Percentiles rank a stretch among this genome's conserved stretches.
phyloP scores from a whole-genome alignment of 352 stramenopile genomes.

The Globisporangium heterothallicum region DNA sequence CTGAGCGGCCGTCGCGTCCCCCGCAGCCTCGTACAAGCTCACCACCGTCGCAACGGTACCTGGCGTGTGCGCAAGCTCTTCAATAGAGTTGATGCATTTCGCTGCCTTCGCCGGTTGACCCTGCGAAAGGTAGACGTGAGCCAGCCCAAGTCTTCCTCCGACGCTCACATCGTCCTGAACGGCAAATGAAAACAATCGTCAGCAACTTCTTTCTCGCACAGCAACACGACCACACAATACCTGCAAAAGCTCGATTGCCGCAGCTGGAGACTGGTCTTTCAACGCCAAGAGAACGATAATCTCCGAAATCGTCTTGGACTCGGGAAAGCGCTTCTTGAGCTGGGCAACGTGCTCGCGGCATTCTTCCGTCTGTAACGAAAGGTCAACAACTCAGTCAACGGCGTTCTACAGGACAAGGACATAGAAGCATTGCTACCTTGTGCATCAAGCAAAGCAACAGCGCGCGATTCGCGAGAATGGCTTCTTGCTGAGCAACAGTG shows the following conservation, averaged over 20 bases:
- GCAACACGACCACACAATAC: too few relatives aligned
- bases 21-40: constrained; percentile 59
- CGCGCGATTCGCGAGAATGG: constrained; percentile 68
- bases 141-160: constrained; percentile 56
- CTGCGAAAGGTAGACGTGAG: constrained; percentile 67
- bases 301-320: constrained; percentile 45
- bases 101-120: constrained; percentile 28
- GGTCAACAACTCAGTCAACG: too few relatives aligned
- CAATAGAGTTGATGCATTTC: constrained; percentile 55
- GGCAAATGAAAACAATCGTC: too few relatives aligned
- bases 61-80: constrained; percentile 52
- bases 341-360: constrained; percentile 40
- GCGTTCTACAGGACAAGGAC: too few relatives aligned
- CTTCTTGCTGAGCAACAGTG: constrained; percentile 50
- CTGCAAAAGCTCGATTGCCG: constrained; percentile 44
- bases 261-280: constrained; percentile 53
- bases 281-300: constrained; percentile 64
- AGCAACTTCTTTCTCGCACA: too few relatives aligned
- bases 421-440: too few relatives aligned
- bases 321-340: constrained; percentile 59
- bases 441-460: constrained; percentile 70
- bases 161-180: constrained; percentile 35
- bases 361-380: constrained; percentile 59
- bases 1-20: constrained; percentile 44
- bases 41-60: constrained; percentile 81